These are phyloP conservation scores for Trypanosoma brucei DNA, from an alignment of 208 protist genomes.

Conservation along the genomic window DNA sequence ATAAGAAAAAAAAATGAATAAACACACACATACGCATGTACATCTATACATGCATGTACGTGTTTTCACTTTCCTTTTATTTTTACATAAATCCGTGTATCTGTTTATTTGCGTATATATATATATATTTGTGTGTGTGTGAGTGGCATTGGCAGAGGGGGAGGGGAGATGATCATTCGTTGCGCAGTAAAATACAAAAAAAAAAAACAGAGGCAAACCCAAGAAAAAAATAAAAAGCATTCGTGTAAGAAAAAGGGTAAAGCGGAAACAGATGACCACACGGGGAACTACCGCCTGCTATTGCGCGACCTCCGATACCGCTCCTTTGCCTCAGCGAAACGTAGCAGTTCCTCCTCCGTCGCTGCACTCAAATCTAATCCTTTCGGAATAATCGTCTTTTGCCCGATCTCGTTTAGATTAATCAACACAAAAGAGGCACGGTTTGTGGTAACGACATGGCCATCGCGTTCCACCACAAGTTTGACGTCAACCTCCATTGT, in stretches of 20 bases:
- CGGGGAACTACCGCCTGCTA: not conserved
- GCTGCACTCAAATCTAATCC: constrained; percentile 61
- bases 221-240: too few relatives aligned
- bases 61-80: too few relatives aligned
- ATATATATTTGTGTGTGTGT: too few relatives aligned
- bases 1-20: constrained; percentile 3
- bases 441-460: constrained; percentile 66
- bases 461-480: constrained; percentile 58
- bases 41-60: constrained; percentile 16
- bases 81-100: too few relatives aligned
- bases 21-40: constrained; percentile 7
- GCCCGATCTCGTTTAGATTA: constrained; percentile 84
- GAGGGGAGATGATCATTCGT: too few relatives aligned
- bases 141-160: too few relatives aligned
- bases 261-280: too few relatives aligned
- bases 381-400: constrained; percentile 58
- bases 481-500: constrained; percentile 89
- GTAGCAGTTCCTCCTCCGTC: constrained; percentile 69
- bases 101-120: too few relatives aligned
- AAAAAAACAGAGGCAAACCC: too few relatives aligned
- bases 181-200: not conserved
- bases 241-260: too few relatives aligned
- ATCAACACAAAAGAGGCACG: constrained; percentile 83
- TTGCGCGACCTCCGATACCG: constrained; percentile 52
- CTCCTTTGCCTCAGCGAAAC: constrained; percentile 55